Base-by-base conservation (phyloP, 2,329 filamentous ascomycete genomes). In the Botrytis galanthina region DNA sequence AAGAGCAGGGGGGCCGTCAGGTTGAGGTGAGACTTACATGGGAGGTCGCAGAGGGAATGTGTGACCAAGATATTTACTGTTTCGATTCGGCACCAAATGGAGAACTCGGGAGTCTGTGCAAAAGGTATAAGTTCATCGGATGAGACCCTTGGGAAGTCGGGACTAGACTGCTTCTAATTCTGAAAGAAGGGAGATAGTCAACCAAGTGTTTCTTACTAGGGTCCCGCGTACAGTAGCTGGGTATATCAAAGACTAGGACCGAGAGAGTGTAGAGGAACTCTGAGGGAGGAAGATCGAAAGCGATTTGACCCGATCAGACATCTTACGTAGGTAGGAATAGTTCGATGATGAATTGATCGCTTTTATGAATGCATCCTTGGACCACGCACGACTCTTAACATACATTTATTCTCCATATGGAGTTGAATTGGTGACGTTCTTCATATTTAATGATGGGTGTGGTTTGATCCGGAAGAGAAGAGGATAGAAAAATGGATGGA, bases 71-170 rank as follows among this genome's bases (percentile, higher is more conserved):
- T 68, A 57, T 29, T 26, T 57, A n/a, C 66, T 29, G 66, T 39
- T 68, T 42, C n/a, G 37, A 42, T 57, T 68, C 66, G 66, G 66
- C 66, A 57, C 66, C 16, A 44, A 42, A 68, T 42, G n/a, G 35
- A 32, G 48, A 57, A 26, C 29, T 68, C 66, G 66, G 66, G 66
- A 68, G 66, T 68, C 66, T 57, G 64, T 57, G 66, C 66, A 22
- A 68, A 68, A 48, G 37, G 39, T 44, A 57, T 54, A 51, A 57
- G 22, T 32, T 35, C 48, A 39, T 37, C 46, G 46, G 64, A 39
- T 39, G 64, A 54, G 64, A 68, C 26, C 37, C 37, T 39, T n/a
- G 35, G n/a, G 26, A 14, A 16, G 63, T 67, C 26, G 44, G 32
- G 35, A 67, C n/a, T 51, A 37, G 35, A 51, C 10, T 51, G 46